Evolutionary conservation across 352 stramenopile species (phyloP).

Genomic region (Phytopythium kandeliae): DNA sequence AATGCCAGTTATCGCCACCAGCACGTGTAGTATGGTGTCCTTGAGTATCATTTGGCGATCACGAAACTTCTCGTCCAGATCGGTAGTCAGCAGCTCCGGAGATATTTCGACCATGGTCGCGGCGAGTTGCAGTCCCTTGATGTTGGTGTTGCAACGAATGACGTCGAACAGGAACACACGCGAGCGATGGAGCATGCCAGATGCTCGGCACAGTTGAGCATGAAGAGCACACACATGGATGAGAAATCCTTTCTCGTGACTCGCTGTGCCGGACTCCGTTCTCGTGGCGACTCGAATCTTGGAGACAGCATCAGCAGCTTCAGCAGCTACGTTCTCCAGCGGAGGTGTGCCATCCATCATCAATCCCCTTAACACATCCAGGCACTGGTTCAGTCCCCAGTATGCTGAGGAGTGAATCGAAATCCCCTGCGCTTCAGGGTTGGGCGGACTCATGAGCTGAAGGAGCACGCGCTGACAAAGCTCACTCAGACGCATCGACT

Average conservation of each 20-base stretch:
- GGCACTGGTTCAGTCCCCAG: constrained; percentile 18
- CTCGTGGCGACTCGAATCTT: background rate
- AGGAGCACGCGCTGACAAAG: constrained; percentile 23
- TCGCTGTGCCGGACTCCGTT: constrained; percentile 9
- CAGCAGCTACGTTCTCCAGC: background rate
- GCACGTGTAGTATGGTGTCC: constrained; percentile 19
- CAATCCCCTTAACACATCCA: constrained; percentile 14
- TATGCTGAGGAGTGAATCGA: background rate
- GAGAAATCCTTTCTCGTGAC: constrained; percentile 35
- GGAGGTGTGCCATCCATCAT: constrained; percentile 13
- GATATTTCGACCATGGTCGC: constrained; percentile 29
- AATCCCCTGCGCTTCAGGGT: background rate
- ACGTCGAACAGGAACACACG: constrained; percentile 45
- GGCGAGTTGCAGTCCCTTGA: constrained; percentile 37
- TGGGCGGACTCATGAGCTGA: constrained; percentile 5
- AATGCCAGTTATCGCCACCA: constrained; percentile 20
- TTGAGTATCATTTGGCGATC: constrained; percentile 20
- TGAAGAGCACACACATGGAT: constrained; percentile 34
- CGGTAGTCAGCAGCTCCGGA: constrained; percentile 19
- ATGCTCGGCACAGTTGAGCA: constrained; percentile 22
- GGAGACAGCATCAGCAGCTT: background rate
- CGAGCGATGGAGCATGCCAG: constrained; percentile 14
- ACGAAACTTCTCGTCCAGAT: constrained; percentile 24
- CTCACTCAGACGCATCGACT: constrained; percentile 14
- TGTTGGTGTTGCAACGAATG: constrained; percentile 26